Evolutionary conservation across 495 filamentous ascomycete genomes (phyloP), one percentile per base, ranked within the genome.

Genomic region (Pseudevernia furfuracea): DNA sequence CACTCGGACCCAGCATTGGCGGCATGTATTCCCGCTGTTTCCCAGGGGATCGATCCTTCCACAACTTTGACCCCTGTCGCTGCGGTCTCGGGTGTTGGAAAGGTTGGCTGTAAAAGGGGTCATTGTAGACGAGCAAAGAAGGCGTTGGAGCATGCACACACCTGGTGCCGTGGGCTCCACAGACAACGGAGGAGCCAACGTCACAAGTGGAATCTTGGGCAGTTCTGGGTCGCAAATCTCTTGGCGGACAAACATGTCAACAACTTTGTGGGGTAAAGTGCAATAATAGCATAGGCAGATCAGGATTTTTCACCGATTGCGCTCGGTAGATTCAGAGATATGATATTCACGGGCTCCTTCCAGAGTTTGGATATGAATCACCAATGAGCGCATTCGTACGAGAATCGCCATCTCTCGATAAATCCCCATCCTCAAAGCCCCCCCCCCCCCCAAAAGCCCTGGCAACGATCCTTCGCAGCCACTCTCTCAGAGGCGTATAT

Each of bases 11-110:
- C 60, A 41, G 38, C 39, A 36, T 65, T 68, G 38, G 17, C 19
- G 4, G 58, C 5, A 1, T 67, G 65, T 61, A 63, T 58, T 37
- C 48, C 43, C 0, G 65, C n/a, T n/a, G 1, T 5, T 21, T 0
- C 11, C 28, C 65, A 67, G 3, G 65, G 65, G 36, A 34, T 63
- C 43, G 65, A 67, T 38, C 65, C 65, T 48, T 32, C 37, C 32
- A 39, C 34, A 10, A 17, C 60, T 32, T 4, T 67, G 37, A 32
- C 30, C 11, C 0, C 6, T 1, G 52, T 21, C 6, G 4, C 2
- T 11, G 39, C 37, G 32, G 61, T 11, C 28, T 48, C 52, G 19
- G 53, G 39, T 11, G 39, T 25, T 58, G 19, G 52, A 21, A 23
- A 8, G 19, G 2, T 4, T 2, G 28, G 52, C 28, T 55, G 52